Percentiles rank a stretch among this genome's conserved stretches.
phyloP scores from a whole-genome alignment of 1,284 basidiomycete genomes.

The Fistulina hepatica region DNA sequence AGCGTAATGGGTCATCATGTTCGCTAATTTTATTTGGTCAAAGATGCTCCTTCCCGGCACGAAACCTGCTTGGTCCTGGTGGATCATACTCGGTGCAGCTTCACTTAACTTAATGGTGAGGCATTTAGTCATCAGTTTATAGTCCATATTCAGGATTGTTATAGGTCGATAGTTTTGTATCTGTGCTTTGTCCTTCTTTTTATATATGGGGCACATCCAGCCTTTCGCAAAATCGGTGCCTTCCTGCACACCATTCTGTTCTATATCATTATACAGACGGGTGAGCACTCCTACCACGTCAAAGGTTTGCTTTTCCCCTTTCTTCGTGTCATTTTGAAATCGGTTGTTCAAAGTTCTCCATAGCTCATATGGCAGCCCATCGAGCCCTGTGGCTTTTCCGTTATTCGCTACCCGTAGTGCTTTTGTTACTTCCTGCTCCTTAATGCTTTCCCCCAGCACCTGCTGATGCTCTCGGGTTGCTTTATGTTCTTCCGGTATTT shows the following conservation, averaged over 20 bases:
- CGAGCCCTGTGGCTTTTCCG: neutral
- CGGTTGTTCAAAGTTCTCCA: conserved; percentile 1
- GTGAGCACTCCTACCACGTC: conserved; percentile 2
- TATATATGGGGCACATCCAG: conserved; percentile 8
- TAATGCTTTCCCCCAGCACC: neutral
- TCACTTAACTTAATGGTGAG: neutral
- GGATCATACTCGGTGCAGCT: conserved; percentile 1
- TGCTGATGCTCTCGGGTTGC: neutral
- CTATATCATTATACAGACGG: conserved; percentile 1
- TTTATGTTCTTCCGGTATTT: neutral
- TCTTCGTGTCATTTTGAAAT: neutral
- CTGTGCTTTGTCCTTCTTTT: conserved; percentile 4
- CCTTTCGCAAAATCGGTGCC: conserved; percentile 1
- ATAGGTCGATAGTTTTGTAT: conserved; percentile 8
- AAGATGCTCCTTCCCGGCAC: conserved; percentile 3
- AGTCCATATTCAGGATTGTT: conserved; percentile 6
- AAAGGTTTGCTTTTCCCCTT: neutral
- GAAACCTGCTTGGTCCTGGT: conserved; percentile 6
- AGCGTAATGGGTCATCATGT: conserved; percentile 1
- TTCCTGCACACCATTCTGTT: neutral
- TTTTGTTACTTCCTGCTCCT: neutral
- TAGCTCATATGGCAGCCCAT: conserved; percentile 2
- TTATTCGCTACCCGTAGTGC: neutral
- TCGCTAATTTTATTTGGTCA: conserved; percentile 5
- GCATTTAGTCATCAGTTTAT: conserved; percentile 7